Base-by-base conservation (phyloP, 2,329 filamentous ascomycete species). In the Apiospora arundinis region DNA sequence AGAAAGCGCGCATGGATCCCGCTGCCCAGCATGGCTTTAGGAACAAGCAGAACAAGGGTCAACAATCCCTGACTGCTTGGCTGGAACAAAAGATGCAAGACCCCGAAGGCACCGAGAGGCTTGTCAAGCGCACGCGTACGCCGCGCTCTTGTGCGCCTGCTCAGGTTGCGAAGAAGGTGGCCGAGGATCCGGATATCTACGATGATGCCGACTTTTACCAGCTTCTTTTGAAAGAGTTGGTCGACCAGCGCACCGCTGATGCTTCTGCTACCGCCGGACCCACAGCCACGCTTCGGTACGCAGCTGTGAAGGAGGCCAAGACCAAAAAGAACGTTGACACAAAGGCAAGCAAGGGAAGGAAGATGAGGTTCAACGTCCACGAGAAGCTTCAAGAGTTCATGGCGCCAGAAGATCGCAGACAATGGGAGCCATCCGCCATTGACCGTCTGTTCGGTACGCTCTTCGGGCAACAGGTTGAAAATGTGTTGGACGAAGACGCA, bases 361-460 rank as follows among this genome's bases (percentile, higher is more conserved):
- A 98, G 85, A 89, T 99, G 88, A 89, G 94, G 49, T 99, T 95
- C 82, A 96, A 93, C 21, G 94, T 98, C 65, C 95, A 98, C 79
- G 95, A 98, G 85, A 98, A 98, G 85, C 82, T 99, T 78, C 94
- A 97, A 84, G 98, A 98, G 81, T 98, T 98, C 79, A 98, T 98
- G 95, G 95, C 95, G 14, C 92, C 95, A 0, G 94, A 98, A 80
- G 93, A 97, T 80, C 87, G 93, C 69, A 88, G 92, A 4, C 83
- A 81, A 21, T 99, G 96, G 96, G 93, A 93, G 73, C 90, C 92
- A 75, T 88, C 90, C 72, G 94, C 95, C 70, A 90, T 94, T 72
- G 93, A 96, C 76, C 83, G 90, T 71, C 90, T 95, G 81, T 95
- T 95, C 79, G 91, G 91, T 18, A 92, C 92, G 37, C 81, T 95